phyloP scores from a whole-genome alignment of 805 yeast species.

The Metschnikowia chrysomelidarum region DNA sequence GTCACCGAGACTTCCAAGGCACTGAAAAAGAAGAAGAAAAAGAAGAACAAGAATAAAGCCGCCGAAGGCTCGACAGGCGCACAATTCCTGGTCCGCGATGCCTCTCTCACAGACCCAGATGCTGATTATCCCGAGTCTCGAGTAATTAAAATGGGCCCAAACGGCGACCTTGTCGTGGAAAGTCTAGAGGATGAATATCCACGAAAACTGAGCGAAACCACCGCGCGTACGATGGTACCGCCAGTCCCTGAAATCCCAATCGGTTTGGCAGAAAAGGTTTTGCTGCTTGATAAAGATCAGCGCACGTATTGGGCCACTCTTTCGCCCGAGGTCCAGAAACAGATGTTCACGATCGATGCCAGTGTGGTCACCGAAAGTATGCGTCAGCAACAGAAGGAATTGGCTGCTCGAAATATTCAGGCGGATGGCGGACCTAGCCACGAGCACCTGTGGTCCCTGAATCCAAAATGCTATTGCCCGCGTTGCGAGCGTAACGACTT shows the following conservation, averaged over 20 bases:
- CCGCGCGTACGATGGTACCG: conserved; percentile 4
- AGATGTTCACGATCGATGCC: conserved; percentile 55
- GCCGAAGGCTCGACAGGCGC: conserved; percentile 6
- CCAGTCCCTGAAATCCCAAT: conserved; percentile 4
- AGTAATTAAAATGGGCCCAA: conserved; percentile 64
- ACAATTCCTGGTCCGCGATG: conserved; percentile 25
- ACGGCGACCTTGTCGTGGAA: conserved; percentile 77
- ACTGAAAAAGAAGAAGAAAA: conserved; percentile 29
- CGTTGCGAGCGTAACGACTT: conserved; percentile 74
- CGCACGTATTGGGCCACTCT: conserved; percentile 16
- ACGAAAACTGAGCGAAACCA: conserved; percentile 1
- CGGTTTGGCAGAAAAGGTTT: conserved; percentile 8
- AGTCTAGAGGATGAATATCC: conserved; percentile 38
- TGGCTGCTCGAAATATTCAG: conserved; percentile 3
- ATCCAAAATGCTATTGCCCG: conserved; percentile 57
- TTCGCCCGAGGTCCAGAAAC: conserved; percentile 11
- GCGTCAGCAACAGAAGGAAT: conserved; percentile 37
- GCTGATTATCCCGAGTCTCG: conserved; percentile 72
- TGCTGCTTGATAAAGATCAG: conserved; percentile 15
- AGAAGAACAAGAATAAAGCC: conserved; percentile 25
- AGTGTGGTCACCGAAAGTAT: conserved; percentile 59
- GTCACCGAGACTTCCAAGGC: conserved; percentile 1
- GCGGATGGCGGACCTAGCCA: conserved; percentile 8
- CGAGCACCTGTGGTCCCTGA: conserved; percentile 9
- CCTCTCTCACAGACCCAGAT: conserved; percentile 52